Evolutionary conservation across 306 rosid species (phyloP).

Genomic region (Rubus parviflorus): DNA sequence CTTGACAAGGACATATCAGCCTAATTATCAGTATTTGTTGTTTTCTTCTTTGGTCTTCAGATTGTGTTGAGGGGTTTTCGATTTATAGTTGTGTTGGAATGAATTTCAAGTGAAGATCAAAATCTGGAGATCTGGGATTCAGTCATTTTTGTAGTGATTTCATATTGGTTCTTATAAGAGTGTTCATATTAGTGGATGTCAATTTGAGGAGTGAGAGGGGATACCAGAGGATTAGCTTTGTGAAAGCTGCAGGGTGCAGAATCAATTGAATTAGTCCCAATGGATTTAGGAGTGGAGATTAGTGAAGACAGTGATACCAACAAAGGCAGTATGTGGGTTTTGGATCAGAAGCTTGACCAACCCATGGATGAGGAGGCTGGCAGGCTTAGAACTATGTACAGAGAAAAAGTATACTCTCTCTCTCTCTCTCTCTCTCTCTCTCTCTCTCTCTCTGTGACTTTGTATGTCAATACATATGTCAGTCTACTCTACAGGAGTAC

Average conservation of each 20-base stretch:
- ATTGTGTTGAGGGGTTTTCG: slow-evolving; percentile 30
- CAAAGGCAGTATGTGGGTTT: slow-evolving; percentile 86
- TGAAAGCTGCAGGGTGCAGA: slow-evolving; percentile 15
- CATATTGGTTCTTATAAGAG: slow-evolving; percentile 14
- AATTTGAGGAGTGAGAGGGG: slow-evolving; percentile 30
- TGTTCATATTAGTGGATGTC: background rate
- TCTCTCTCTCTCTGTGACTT: slow-evolving; percentile 15
- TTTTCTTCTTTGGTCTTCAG: slow-evolving; percentile 20
- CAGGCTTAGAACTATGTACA: slow-evolving; percentile 84
- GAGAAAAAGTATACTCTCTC: slow-evolving; percentile 62
- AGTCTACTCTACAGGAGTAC: background rate
- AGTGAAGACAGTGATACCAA: slow-evolving; percentile 45
- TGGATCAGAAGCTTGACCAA: slow-evolving; percentile 90
- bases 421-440: slow-evolving; percentile 13
- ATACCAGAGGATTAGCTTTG: slow-evolving; percentile 22
- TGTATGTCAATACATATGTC: background rate
- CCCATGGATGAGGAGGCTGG: slow-evolving; percentile 97
- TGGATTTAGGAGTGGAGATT: slow-evolving; percentile 62
- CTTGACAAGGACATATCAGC: background rate
- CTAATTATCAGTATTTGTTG: background rate
- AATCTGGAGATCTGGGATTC: slow-evolving; percentile 29
- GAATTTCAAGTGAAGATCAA: slow-evolving; percentile 41
- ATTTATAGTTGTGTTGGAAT: slow-evolving; percentile 27
- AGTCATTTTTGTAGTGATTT: slow-evolving; percentile 9
- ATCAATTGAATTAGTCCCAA: slow-evolving; percentile 39